Conservation (phyloP, 1,284 basidiomycete species). For the Hemileia vastatrix region DNA sequence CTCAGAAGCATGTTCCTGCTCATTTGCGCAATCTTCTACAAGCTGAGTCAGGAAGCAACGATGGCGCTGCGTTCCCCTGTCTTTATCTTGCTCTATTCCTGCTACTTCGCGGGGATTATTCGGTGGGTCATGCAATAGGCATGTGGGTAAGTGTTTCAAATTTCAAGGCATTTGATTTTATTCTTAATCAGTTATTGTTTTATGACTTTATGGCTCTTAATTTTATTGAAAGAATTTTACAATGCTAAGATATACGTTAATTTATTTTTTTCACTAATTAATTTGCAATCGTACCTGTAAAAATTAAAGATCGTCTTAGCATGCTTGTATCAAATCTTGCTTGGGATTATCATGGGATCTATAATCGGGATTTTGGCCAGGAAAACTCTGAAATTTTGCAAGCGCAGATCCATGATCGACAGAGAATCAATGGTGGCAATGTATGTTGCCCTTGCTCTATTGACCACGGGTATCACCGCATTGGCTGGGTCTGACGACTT, state of each 20-base stretch:
- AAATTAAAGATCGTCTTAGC: slow-evolving; percentile 44
- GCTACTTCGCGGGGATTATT: slow-evolving; percentile 59
- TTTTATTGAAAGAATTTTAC: too few relatives aligned
- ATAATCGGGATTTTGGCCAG: slow-evolving; percentile 72
- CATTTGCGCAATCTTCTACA: slow-evolving; percentile 87
- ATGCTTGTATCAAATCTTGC: slow-evolving; percentile 63
- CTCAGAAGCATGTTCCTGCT: slow-evolving; percentile 93
- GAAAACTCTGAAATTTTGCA: slow-evolving; percentile 90
- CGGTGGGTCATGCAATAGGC: slow-evolving; percentile 55
- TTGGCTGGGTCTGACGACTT: slow-evolving; percentile 89
- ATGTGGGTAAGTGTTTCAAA: slow-evolving; percentile 28
- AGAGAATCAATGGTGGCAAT: slow-evolving; percentile 85
- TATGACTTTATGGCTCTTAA: not conserved
- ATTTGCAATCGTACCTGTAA: too few relatives aligned
- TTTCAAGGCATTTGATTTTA: too few relatives aligned
- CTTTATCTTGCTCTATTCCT: slow-evolving; percentile 87
- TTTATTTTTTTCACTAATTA: too few relatives aligned
- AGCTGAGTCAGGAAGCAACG: slow-evolving; percentile 80
- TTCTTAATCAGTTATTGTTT: not conserved
- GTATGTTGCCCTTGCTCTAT: slow-evolving; percentile 63
- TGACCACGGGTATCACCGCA: slow-evolving; percentile 73
- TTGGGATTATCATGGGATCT: slow-evolving; percentile 71
- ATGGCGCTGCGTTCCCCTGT: slow-evolving; percentile 73
- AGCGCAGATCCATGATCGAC: slow-evolving; percentile 80
- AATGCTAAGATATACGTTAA: too few relatives aligned